Base-by-base conservation (phyloP, 768 basidiomycete species). In the Phlebiopsis flavidoalba region DNA sequence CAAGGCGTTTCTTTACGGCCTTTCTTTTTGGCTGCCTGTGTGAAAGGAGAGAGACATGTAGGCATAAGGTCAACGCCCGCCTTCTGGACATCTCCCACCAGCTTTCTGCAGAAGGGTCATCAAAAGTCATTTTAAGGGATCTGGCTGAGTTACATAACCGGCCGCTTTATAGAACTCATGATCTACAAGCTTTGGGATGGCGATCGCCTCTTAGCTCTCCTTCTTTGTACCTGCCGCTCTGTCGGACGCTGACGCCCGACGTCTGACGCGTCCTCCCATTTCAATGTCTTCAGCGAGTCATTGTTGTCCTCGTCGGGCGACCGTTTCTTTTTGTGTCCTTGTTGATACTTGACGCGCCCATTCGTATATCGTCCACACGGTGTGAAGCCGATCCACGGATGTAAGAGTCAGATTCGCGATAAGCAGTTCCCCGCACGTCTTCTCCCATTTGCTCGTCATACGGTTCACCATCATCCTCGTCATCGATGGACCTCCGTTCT, bases 151-250 rank as follows among this genome's bases (percentile, higher is more conserved):
- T 8, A 73, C 85, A 59, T 65, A 93, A 95, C 86, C 95, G n/a
- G n/a, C 98, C 33, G 97, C 93, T 72, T 90, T 95, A n/a, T n/a
- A n/a, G 80, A 97, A 98, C 72, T 98, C 95, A 14, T 85, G 85
- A 12, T 97, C n/a, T n/a, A n/a, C 97, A 53, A 82, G 82, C 75
- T 72, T n/a, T 81, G 52, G 72, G 77, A 75, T 77, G 83, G 73
- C 76, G 83, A n/a, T 79, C 74, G 80, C 66, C 74, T 72, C 72
- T 80, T n/a, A n/a, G n/a, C n/a, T 78, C 67, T 75, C 82, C 81
- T 73, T 78, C 46, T 68, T 76, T 67, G 65, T 3, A 65, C 68
- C n/a, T n/a, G n/a, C n/a, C n/a, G n/a, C n/a, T n/a, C n/a, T n/a
- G n/a, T n/a, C n/a, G n/a, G n/a, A n/a, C n/a, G n/a, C n/a, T n/a